Evolutionary conservation across 2,329 filamentous ascomycete genomes (phyloP).

Genomic region (Chaetomium sp.): DNA sequence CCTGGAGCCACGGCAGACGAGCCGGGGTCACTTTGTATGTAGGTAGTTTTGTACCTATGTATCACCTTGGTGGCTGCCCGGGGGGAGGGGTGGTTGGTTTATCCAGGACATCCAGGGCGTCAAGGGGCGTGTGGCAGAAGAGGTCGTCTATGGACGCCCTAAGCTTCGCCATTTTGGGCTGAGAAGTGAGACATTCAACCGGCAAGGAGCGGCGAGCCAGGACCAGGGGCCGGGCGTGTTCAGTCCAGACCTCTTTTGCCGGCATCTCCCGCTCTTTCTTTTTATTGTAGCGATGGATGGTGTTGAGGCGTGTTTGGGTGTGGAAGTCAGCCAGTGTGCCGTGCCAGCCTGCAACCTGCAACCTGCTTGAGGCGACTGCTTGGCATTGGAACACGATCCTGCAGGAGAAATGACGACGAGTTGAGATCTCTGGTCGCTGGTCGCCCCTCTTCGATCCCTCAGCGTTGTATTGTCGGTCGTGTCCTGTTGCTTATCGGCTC

Average conservation of each 20-base stretch:
- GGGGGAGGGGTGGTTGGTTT: not conserved
- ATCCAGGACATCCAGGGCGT: not conserved
- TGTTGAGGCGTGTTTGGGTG: not conserved
- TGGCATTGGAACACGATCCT: conserved; percentile 24
- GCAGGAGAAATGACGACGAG: conserved; percentile 22
- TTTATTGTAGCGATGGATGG: not conserved
- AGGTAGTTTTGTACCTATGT: not conserved
- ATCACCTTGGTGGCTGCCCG: not conserved
- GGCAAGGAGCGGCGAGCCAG: conserved; percentile 8
- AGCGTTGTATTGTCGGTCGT: not conserved
- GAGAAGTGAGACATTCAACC: conserved; percentile 9
- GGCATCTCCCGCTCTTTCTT: conserved; percentile 6
- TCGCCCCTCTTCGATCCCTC: not conserved
- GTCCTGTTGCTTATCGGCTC: not conserved
- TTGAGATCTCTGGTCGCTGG: conserved; percentile 11
- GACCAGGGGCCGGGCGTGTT: not conserved
- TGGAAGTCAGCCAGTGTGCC: not conserved
- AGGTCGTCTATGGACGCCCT: not conserved
- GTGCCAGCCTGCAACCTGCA: not conserved
- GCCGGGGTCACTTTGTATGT: conserved; percentile 10
- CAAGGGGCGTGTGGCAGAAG: not conserved
- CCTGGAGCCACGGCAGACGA: conserved; percentile 17
- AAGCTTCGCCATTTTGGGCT: conserved; percentile 6
- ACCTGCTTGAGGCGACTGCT: conserved; percentile 9
- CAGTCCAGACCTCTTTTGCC: conserved; percentile 6